Evolutionary conservation across 345 rosid genomes (phyloP), one percentile per base, ranked within the genome.

Genomic region (Sisymbrium irio): DNA sequence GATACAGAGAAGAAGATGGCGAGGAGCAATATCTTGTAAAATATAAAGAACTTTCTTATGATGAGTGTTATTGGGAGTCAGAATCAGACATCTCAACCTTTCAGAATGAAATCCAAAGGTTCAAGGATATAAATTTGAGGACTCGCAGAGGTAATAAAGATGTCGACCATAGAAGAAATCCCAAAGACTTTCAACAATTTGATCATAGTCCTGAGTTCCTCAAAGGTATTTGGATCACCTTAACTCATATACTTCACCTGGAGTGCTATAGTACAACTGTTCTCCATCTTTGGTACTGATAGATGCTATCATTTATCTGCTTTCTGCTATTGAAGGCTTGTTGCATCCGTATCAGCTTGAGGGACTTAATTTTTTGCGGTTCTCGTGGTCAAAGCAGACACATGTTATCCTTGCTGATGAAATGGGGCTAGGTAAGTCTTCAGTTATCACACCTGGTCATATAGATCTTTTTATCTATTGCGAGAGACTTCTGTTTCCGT

Each of bases 381-480:
- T 87, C 77, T 90, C 99, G 14, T 96, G 97, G 96, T 90, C 97
- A 70, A 92, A 92, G 75, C 96, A 90, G 62, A 92, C 98, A 3
- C 98, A 96, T 83, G 99, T 90, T 33, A 92, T 96, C 75, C 98
- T 96, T 75, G 99, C 99, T 69, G 99, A 96, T 86, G 99, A 96
- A 76, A 96, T 96, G 99, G 99, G 98, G 53, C 86, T 96, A 71
- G 99, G 99, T 92, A 82, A 79, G 75, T 69, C 54, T 57, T 75
- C 12, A 63, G 30, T 57, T 78, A 2, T 73, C 39, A 20, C 49
- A 60, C 62, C 51, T 1, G 44, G 58, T 62, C 51, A 25, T 17
- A 19, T 50, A 61, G 79, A 59, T 59, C 7, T 8, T 27, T 15
- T 45, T 18, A 53, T 51, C 28, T 28, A 7, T 35, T 25, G 30